Base-by-base conservation (phyloP, 176 grass and related monocot genomes). In the Raddia distichophylla region DNA sequence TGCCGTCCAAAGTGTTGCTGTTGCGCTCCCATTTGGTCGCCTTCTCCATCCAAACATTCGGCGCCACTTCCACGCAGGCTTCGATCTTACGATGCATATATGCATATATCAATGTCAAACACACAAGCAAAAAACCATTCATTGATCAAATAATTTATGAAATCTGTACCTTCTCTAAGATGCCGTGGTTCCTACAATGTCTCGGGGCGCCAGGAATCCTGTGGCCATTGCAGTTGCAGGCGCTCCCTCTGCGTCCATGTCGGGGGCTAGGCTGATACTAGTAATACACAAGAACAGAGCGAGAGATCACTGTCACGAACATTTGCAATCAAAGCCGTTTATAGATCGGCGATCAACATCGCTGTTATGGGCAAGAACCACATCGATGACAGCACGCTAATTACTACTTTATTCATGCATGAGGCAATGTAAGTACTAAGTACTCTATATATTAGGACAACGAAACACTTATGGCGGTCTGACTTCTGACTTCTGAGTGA, bases 1-100 rank as follows among this genome's bases (percentile, higher is more conserved):
- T 48, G 66, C 20, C 61, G 6, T 57, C 68, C 56, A 77, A 10
- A 5, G 15, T 20, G 34, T 17, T 27, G 27, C 27, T 27, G 27
- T 53, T 3, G 68, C 4, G 17, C 68, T 83, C 89, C 89, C 89
- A 92, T 75, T 92, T 92, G 33, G 90, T 92, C 7, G 90, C 83
- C 74, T 68, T 83, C 83, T 92, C 86, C 86, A 88, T 84, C 13
- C 42, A 67, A 34, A 43, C 49, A 81, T 58, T 64, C 1, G 81
- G 75, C 0, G 73, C 51, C 27, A 27, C 27, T 35, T 66, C 83
- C 11, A 32, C 51, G 35, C 66, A 83, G 46, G 69, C 60, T 14
- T 86, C 83, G 6, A 90, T 71, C 88, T 90, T 58, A 27, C 27
- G 1, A 27, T 27, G 27, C 27, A 27, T 27, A 27, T 27, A 72